Evolutionary conservation across 352 stramenopile species (phyloP), one percentile per base, ranked within the genome.

Genomic region (Phytophthora litchii): DNA sequence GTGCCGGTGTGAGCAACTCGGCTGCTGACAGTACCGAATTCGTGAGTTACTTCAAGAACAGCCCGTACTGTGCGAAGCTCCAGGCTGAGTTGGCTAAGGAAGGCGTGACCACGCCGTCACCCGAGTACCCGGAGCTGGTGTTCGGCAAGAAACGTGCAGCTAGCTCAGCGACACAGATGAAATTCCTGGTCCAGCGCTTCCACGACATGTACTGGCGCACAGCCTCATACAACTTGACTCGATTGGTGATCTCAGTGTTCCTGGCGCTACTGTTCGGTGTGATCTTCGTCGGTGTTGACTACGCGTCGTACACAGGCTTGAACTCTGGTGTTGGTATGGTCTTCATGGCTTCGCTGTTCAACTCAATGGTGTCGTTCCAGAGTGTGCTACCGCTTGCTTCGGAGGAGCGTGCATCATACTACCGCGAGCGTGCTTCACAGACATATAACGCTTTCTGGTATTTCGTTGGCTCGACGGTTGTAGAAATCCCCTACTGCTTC

Each of bases 391-490:
- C 80, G 8, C 49, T 93, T 5, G 95, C 96, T 67, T 76, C 86
- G 1, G 89, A 95, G 36, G 70, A 76, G 3, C 80, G 86, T 12
- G 72, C 72, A 12, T 93, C 93, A 56, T 96, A 94, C 64, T 94
- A 80, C 48, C 75, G 79, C 0, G 73, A 86, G 21, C 78, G 74
- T 0, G 73, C 78, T 54, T 82, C 60, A 42, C 61, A 60, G 67
- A 64, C 43, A 40, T 83, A 57, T n/a, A 81, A 52, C 44, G 54
- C 53, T 6, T 47, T 62, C 23, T 52, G 54, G 41, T 95, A 94
- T 54, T 75, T 94, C 40, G 35, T 94, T 20, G 80, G 64, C 0
- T 68, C 47, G 17, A 73, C 59, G 1, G 14, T 79, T 9, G 61
- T 63, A 11, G 60, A 77, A 23, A 21, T 86, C 14, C 66, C 78